phyloP scores from a whole-genome alignment of 805 yeast species.

The Debaryomyces maramus region DNA sequence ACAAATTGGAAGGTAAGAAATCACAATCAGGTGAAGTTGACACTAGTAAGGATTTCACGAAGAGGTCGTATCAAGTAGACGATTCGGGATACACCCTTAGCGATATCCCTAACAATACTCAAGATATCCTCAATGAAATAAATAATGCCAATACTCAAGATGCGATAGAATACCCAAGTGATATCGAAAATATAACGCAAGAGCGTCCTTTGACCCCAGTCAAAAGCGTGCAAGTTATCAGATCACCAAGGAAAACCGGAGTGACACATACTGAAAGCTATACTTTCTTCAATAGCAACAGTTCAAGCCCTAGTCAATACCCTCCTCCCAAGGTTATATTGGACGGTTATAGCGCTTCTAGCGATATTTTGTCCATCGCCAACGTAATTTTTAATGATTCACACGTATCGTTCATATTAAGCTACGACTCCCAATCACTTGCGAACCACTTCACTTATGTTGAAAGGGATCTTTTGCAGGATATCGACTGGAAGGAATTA shows the following conservation, averaged over 20 bases:
- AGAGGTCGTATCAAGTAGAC: neutral
- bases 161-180: constrained; percentile 23
- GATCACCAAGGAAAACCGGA: neutral
- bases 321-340: constrained; percentile 33
- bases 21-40: neutral
- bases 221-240: constrained; percentile 1
- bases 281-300: neutral
- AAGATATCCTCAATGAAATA: constrained; percentile 39
- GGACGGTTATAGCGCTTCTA: constrained; percentile 33
- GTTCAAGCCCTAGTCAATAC: constrained; percentile 7
- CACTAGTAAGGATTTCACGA: too few relatives aligned
- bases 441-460: constrained; percentile 84
- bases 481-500: constrained; percentile 90
- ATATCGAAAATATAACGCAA: constrained; percentile 18
- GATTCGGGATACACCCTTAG: neutral
- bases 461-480: constrained; percentile 79
- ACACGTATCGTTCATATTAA: constrained; percentile 82
- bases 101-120: constrained; percentile 22
- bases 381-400: constrained; percentile 45
- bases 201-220: constrained; percentile 36
- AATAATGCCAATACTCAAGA: constrained; percentile 42
- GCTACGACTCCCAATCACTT: constrained; percentile 62
- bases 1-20: constrained; percentile 71
- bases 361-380: constrained; percentile 35
- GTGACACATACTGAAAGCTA: neutral